Conservation (phyloP, 345 rosid species). For the Salix viminalis region DNA sequence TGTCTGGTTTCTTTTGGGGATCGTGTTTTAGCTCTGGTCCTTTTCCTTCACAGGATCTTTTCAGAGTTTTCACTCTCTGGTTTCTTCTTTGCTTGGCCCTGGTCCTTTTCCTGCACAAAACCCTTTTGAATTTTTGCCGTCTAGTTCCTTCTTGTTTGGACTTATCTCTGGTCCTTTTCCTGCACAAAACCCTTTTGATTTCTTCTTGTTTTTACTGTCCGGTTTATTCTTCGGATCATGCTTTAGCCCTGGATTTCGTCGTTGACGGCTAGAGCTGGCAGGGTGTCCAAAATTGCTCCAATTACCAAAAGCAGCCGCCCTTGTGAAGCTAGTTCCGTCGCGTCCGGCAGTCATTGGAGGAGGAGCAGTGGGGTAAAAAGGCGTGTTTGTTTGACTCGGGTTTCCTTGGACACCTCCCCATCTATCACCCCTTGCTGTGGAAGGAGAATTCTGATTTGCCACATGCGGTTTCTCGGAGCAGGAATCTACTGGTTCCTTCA, state of each 20-base stretch:
- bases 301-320: constrained; percentile 20
- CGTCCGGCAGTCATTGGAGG: constrained; percentile 19
- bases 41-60: too few relatives aligned
- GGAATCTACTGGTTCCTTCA: constrained; percentile 18
- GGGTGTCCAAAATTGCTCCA: constrained; percentile 22
- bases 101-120: too few relatives aligned
- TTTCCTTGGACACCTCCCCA: constrained; percentile 18
- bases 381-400: constrained; percentile 4
- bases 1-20: too few relatives aligned
- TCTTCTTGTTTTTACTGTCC: too few relatives aligned
- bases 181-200: too few relatives aligned
- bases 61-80: too few relatives aligned
- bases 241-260: constrained; percentile 19
- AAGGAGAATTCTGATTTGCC: constrained; percentile 25
- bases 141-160: too few relatives aligned
- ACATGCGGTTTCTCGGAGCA: constrained; percentile 4
- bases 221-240: constrained; percentile 16
- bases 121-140: too few relatives aligned
- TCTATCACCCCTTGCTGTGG: constrained; percentile 12
- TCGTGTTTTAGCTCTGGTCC: too few relatives aligned
- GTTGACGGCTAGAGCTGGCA: constrained; percentile 16
- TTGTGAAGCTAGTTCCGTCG: constrained; percentile 6
- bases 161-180: too few relatives aligned
- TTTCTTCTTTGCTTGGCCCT: too few relatives aligned
- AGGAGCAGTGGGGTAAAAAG: neutral